These are phyloP conservation scores for Potentilla sterilis DNA, from an alignment of 306 rosid genomes.

Conservation along the genomic window DNA sequence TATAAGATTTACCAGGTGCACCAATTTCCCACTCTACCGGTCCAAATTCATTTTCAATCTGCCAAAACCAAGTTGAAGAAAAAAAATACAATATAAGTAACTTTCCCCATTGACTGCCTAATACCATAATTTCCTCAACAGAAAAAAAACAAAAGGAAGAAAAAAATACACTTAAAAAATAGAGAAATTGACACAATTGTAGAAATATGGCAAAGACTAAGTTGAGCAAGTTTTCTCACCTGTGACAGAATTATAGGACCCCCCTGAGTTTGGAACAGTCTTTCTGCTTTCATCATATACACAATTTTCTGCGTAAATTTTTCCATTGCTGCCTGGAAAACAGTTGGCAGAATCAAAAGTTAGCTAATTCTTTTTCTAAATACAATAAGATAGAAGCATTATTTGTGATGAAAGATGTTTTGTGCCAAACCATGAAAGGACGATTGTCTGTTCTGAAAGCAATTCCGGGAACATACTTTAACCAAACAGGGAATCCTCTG, in stretches of 20 bases:
- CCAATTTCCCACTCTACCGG: conserved; percentile 91
- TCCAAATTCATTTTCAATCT: conserved; percentile 96
- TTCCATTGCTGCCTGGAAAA: conserved; percentile 80
- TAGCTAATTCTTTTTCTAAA: background rate
- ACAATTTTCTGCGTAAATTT: conserved; percentile 78
- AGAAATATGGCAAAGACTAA: conserved; percentile 8
- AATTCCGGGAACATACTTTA: conserved; percentile 81
- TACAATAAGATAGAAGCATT: conserved; percentile 1
- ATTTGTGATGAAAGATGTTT: conserved; percentile 10
- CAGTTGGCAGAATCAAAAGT: conserved; percentile 15
- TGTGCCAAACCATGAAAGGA: conserved; percentile 71
- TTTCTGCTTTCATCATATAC: conserved; percentile 75
- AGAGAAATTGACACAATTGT: conserved; percentile 11
- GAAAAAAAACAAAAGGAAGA: background rate
- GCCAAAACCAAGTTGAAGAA: conserved; percentile 21
- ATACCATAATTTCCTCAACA: background rate
- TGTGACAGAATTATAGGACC: conserved; percentile 94
- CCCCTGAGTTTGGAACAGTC: conserved; percentile 78
- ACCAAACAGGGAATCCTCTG: conserved; percentile 99
- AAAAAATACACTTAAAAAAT: background rate
- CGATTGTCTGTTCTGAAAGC: conserved; percentile 85
- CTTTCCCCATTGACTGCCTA: conserved; percentile 3
- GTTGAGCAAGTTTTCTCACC: conserved; percentile 34
- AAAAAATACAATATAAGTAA: background rate
- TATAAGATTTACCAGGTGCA: conserved; percentile 80